Evolutionary conservation across 176 grass and related monocot genomes (phyloP).

Genomic region (Oryza nivara): DNA sequence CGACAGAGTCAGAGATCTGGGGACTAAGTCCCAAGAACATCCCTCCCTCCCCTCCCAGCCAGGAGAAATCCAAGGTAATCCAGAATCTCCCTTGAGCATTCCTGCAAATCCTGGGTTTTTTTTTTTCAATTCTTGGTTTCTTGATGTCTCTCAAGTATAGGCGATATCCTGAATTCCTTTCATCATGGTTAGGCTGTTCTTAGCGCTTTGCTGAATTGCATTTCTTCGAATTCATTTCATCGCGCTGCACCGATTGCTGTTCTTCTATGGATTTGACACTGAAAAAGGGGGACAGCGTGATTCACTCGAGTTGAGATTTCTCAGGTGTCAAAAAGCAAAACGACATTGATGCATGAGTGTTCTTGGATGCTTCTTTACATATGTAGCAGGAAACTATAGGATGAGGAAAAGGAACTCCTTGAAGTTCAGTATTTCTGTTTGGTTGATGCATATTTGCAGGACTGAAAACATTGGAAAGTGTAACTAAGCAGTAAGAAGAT

Average conservation of each 20-base stretch:
- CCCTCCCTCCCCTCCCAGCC: not conserved
- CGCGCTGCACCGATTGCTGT: not conserved
- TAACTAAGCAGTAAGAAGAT: not conserved
- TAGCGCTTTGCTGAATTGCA: not conserved
- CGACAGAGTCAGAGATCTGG: not conserved
- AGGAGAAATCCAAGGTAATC: constrained; percentile 5
- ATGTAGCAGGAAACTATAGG: not conserved
- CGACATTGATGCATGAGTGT: not conserved
- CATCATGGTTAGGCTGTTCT: not conserved
- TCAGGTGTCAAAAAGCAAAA: not conserved
- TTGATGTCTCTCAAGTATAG: not conserved
- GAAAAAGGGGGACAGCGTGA: not conserved
- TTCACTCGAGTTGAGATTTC: not conserved
- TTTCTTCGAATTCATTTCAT: not conserved
- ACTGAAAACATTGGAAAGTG: not conserved
- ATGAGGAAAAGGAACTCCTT: not conserved
- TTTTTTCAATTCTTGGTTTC: not conserved
- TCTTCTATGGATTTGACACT: not conserved
- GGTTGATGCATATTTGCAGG: constrained; percentile 23
- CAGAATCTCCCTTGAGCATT: not conserved
- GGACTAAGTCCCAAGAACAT: not conserved
- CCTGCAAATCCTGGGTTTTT: not conserved
- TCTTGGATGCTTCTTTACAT: constrained; percentile 8
- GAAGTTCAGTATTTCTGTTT: not conserved
- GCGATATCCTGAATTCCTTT: constrained; percentile 1